phyloP scores from a whole-genome alignment of 345 rosid species.

The Ailanthus altissimus region DNA sequence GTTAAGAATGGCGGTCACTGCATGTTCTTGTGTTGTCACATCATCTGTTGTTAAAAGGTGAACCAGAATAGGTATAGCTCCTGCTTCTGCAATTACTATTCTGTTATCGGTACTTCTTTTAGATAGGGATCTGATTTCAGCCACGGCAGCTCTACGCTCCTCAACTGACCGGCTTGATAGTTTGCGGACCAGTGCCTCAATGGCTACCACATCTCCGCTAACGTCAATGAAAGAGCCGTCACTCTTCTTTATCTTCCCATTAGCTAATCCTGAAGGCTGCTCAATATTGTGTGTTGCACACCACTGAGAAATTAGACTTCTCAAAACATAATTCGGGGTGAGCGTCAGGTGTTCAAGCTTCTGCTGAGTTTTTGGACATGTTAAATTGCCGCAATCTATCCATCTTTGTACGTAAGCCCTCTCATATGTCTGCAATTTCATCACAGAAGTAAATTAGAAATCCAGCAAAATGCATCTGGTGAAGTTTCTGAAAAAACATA shows the following conservation, averaged over 20 bases:
- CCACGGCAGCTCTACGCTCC: slow-evolving; percentile 62
- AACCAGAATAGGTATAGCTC: slow-evolving; percentile 80
- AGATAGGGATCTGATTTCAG: slow-evolving; percentile 74
- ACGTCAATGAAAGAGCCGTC: slow-evolving; percentile 72
- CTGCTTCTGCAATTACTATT: slow-evolving; percentile 77
- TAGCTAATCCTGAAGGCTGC: slow-evolving; percentile 59
- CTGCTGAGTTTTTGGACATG: slow-evolving; percentile 97
- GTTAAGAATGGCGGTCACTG: slow-evolving; percentile 88
- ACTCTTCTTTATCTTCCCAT: slow-evolving; percentile 58
- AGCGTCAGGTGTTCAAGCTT: slow-evolving; percentile 75
- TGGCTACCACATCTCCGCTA: slow-evolving; percentile 62
- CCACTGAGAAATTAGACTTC: slow-evolving; percentile 87
- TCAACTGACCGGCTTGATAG: slow-evolving; percentile 59
- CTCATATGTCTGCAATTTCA: slow-evolving; percentile 81
- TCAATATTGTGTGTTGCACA: slow-evolving; percentile 69
- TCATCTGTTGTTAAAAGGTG: slow-evolving; percentile 66
- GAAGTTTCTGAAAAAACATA: neutral
- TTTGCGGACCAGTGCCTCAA: slow-evolving; percentile 63
- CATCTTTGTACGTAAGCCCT: slow-evolving; percentile 94
- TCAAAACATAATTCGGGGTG: slow-evolving; percentile 85
- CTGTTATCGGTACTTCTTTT: slow-evolving; percentile 88
- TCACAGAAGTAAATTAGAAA: slow-evolving; percentile 17
- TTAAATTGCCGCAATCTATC: slow-evolving; percentile 83
- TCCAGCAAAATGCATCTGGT: neutral
- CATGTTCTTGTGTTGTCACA: slow-evolving; percentile 59